A percentile compares a stretch with the other conserved stretches of the same genome.
These are phyloP conservation scores for Isatis tinctoria DNA, from an alignment of 345 rosid genomes.

Conservation along the genomic window DNA sequence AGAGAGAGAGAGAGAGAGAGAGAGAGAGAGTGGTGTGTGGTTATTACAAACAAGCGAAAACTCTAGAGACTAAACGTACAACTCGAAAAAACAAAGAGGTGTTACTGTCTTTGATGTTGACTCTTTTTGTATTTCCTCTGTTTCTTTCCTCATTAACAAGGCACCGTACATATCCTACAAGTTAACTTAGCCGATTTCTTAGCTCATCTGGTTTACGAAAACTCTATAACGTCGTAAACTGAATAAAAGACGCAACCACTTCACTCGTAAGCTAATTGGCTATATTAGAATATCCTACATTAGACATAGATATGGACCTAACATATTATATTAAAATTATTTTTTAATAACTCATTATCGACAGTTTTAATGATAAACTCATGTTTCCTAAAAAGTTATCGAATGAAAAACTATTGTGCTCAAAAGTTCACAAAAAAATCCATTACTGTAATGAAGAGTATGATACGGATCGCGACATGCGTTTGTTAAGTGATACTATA, in stretches of 20 bases:
- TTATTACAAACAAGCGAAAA: constrained; percentile 31
- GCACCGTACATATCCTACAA: constrained; percentile 18
- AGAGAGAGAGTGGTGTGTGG: too few species aligned
- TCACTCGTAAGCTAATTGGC: not conserved
- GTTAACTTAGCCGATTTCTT: not conserved
- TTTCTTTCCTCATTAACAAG: constrained; percentile 29
- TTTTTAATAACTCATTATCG: not conserved
- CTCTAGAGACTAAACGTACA: constrained; percentile 30
- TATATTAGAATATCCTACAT: not conserved
- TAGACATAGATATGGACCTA: not conserved
- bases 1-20: too few species aligned
- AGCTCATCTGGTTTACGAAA: not conserved
- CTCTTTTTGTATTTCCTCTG: not conserved
- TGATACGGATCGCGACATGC: too few species aligned
- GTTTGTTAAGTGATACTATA: too few species aligned
- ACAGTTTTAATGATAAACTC: not conserved
- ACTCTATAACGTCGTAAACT: not conserved
- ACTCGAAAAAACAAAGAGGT: not conserved
- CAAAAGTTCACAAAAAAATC: too few species aligned
- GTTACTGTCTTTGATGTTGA: constrained; percentile 28
- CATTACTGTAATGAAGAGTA: too few species aligned
- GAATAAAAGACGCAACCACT: constrained; percentile 1
- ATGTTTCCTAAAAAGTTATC: not conserved
- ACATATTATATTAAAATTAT: not conserved
- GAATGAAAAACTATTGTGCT: not conserved